Percentiles rank a stretch among this genome's conserved stretches.
Conservation (phyloP, 176 grass and related monocot species). For the Dactylis glomerata region DNA sequence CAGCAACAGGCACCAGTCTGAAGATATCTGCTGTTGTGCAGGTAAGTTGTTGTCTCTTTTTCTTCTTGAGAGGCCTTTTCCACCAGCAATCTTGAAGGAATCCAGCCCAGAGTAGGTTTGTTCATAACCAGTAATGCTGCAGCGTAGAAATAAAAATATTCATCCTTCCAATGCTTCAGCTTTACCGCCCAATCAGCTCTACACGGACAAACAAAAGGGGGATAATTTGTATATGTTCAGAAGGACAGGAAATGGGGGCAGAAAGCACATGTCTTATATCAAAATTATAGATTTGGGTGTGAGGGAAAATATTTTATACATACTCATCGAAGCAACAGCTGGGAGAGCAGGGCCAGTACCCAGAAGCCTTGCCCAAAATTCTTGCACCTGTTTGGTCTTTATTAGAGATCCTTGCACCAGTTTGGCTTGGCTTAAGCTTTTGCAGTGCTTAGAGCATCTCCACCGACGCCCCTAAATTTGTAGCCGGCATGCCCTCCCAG, state of each 20-base stretch:
- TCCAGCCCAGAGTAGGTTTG: conserved; percentile 77
- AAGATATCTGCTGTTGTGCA: conserved; percentile 78
- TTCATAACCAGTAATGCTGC: conserved; percentile 72
- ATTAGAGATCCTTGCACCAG: conserved; percentile 64
- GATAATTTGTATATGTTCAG: conserved; percentile 18
- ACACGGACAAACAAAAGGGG: conserved; percentile 20
- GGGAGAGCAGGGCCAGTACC: conserved; percentile 79
- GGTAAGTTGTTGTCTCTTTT: conserved; percentile 64
- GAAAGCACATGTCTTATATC: conserved; percentile 14
- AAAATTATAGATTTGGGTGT: conserved; percentile 12
- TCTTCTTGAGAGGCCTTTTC: conserved; percentile 77
- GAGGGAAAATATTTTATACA: conserved; percentile 37
- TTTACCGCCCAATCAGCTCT: conserved; percentile 66
- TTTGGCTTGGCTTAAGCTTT: conserved; percentile 93
- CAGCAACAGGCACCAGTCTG: conserved; percentile 73
- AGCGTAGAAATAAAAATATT: conserved; percentile 66
- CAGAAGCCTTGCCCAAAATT: conserved; percentile 76
- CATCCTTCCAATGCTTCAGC: conserved; percentile 74
- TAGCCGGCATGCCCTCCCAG: too few species aligned
- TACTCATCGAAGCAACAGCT: conserved; percentile 93
- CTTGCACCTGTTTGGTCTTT: conserved; percentile 53
- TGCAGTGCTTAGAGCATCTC: conserved; percentile 27
- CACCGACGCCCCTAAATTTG: too few species aligned
- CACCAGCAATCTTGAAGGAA: conserved; percentile 69
- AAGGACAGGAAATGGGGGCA: background rate